phyloP scores from a whole-genome alignment of 2,329 filamentous ascomycete genomes.

The Exophiala calicioides region DNA sequence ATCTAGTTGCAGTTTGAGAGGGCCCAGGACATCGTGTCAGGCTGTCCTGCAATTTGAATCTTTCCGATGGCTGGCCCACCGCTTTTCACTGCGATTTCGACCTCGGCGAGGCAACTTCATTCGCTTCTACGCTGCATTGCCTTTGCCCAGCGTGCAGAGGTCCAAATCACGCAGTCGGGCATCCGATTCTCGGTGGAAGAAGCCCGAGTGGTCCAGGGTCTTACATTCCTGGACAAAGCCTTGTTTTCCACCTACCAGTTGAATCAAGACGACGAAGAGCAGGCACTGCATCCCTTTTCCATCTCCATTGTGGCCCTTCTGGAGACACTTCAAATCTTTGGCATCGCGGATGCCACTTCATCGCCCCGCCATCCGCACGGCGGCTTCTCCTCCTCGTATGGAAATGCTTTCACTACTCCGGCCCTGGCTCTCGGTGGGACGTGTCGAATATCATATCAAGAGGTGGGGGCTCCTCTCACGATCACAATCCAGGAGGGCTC shows the following conservation, averaged over 20 bases:
- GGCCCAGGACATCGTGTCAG: not conserved
- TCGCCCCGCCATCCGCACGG: constrained; percentile 37
- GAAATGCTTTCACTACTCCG: constrained; percentile 80
- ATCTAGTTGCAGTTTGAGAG: not conserved
- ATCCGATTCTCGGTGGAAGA: constrained; percentile 88
- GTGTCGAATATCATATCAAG: constrained; percentile 77
- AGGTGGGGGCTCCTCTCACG: constrained; percentile 74
- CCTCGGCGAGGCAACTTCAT: constrained; percentile 62
- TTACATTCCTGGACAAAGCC: constrained; percentile 81
- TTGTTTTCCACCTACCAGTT: constrained; percentile 86
- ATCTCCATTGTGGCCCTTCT: constrained; percentile 84
- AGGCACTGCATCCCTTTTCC: constrained; percentile 69
- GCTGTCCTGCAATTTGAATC: not conserved
- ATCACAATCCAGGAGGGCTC: constrained; percentile 84
- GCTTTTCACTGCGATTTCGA: constrained; percentile 62
- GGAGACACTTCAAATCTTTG: constrained; percentile 94
- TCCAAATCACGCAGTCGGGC: constrained; percentile 80
- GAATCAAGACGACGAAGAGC: constrained; percentile 49
- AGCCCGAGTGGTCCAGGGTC: constrained; percentile 84
- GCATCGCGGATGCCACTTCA: constrained; percentile 65
- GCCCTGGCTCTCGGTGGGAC: constrained; percentile 80
- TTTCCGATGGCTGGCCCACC: constrained; percentile 38
- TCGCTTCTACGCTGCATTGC: constrained; percentile 63
- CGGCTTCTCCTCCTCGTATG: constrained; percentile 42
- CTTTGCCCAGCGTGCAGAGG: constrained; percentile 60